Conservation (phyloP, 345 rosid genomes). For the Salix suchowensis region DNA sequence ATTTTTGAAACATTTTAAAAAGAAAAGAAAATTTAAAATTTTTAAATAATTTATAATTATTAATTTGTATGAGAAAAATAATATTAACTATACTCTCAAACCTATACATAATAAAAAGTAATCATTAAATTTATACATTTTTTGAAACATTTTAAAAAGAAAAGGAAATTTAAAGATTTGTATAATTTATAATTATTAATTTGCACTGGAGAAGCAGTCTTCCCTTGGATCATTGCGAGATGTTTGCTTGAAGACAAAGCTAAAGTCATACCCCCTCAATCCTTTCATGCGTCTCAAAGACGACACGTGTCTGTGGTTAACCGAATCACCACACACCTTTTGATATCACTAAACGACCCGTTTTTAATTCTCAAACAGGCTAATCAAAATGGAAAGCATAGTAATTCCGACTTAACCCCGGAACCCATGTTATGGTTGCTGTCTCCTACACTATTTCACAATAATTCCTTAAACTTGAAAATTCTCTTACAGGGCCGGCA, state of each 20-base stretch:
- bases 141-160: no score
- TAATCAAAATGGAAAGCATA: not conserved
- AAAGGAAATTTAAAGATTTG: no score
- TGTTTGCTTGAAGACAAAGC: slow-evolving; percentile 6
- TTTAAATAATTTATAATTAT: no score
- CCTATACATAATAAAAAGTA: no score
- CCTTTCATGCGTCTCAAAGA: not conserved
- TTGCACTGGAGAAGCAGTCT: not conserved
- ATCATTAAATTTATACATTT: no score
- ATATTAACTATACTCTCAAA: no score
- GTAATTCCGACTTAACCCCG: not conserved
- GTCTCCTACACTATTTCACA: not conserved
- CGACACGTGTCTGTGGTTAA: not conserved
- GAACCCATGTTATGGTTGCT: not conserved
- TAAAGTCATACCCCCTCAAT: not conserved
- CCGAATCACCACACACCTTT: not conserved
- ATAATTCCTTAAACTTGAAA: not conserved
- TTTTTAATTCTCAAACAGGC: no score
- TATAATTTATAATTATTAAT: not conserved
- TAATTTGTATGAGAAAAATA: no score
- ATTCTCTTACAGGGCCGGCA: not conserved
- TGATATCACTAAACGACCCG: not conserved
- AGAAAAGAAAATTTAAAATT: no score
- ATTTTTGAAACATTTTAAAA: no score
- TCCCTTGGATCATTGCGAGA: no score